These are phyloP conservation scores for Vachellia collinsii DNA, from an alignment of 306 rosid genomes.

Conservation along the genomic window DNA sequence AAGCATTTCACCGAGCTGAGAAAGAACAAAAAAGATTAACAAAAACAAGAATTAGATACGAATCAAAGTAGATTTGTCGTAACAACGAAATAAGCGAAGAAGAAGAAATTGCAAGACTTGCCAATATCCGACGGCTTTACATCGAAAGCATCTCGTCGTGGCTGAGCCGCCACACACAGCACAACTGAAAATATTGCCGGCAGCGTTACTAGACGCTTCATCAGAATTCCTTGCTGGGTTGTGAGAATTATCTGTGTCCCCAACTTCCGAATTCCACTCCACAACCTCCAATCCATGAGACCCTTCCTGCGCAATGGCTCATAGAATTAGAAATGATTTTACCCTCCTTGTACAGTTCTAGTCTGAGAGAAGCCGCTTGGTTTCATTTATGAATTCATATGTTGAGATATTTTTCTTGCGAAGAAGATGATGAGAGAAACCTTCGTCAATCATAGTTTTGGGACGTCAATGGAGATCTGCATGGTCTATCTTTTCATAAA, in stretches of 20 bases:
- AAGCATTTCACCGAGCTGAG: conserved; percentile 46
- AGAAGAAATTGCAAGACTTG: conserved; percentile 7
- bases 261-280: conserved; percentile 15
- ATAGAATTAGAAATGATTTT: neutral
- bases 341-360: neutral
- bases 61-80: no score
- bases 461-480: no score
- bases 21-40: neutral
- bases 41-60: neutral
- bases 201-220: neutral
- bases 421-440: no score
- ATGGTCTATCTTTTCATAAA: no score
- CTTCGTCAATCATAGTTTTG: no score
- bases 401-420: no score
- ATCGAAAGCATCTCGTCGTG: conserved; percentile 42
- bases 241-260: no score
- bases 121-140: conserved; percentile 46
- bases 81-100: neutral
- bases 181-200: conserved; percentile 14
- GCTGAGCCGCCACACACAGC: conserved; percentile 37
- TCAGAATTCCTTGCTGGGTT: neutral
- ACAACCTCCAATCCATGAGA: neutral
- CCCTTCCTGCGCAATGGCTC: conserved; percentile 29
- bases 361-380: no score
- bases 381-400: no score